These are phyloP conservation scores for Daldinia sp. DNA, from an alignment of 2,329 filamentous ascomycete species.

Conservation along the genomic window DNA sequence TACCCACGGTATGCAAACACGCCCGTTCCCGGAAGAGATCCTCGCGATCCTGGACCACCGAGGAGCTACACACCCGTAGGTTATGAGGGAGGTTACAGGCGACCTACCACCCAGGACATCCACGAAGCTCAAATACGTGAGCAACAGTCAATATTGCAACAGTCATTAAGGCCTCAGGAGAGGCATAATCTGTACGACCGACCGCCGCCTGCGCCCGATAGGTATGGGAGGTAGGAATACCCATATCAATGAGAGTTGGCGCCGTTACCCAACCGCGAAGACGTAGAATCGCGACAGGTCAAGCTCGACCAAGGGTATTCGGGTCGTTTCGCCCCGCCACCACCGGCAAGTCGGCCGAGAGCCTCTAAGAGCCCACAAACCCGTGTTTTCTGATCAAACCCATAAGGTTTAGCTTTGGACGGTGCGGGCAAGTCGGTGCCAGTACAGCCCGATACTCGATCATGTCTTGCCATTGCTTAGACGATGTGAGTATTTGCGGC, in stretches of 20 bases:
- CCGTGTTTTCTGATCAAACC: background rate
- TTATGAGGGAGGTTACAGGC: constrained; percentile 56
- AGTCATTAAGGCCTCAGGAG: constrained; percentile 56
- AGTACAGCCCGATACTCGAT: background rate
- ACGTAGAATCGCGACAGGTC: background rate
- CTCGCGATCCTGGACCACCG: constrained; percentile 54
- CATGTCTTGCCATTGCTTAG: background rate
- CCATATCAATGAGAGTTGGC: background rate
- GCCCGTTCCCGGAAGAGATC: constrained; percentile 50
- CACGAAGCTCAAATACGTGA: constrained; percentile 50
- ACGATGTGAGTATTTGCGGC: background rate
- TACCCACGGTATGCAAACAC: constrained; percentile 57
- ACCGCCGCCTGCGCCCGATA: constrained; percentile 53
- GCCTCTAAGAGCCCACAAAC: background rate
- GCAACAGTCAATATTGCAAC: constrained; percentile 49
- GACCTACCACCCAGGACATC: constrained; percentile 44
- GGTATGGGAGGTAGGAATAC: constrained; percentile 52
- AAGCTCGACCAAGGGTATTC: background rate
- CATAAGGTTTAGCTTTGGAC: background rate
- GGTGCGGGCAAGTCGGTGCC: background rate
- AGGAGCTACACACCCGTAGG: constrained; percentile 57
- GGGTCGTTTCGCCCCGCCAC: too few relatives aligned
- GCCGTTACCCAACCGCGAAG: background rate
- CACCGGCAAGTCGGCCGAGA: background rate
- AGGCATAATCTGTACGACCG: constrained; percentile 50